phyloP scores from a whole-genome alignment of 2,329 filamentous ascomycete genomes.

The Raffaelea albimanens region DNA sequence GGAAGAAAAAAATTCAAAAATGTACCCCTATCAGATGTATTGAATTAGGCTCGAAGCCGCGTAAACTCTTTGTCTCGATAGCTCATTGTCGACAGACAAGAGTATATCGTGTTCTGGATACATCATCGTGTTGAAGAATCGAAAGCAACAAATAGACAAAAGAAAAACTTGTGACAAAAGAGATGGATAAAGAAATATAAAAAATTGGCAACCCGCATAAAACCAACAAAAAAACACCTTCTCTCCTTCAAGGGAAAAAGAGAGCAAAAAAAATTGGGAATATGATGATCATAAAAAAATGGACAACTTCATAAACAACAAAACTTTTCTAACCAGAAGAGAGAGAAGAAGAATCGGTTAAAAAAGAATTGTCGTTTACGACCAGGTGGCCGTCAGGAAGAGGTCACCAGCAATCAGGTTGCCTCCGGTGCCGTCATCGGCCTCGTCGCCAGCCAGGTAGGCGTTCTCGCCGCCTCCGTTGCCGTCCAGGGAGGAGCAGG shows the following conservation, averaged over 20 bases:
- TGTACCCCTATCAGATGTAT: conserved; percentile 2
- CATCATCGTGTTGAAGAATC: conserved; percentile 7
- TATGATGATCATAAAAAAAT: no score
- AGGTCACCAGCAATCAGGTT: conserved; percentile 20
- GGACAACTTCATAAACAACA: no score
- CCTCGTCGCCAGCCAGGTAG: conserved; percentile 24
- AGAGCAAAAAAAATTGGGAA: background rate
- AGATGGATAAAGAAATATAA: background rate
- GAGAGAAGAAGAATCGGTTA: background rate
- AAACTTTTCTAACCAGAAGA: background rate
- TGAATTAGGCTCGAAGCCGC: no score
- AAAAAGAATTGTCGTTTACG: background rate
- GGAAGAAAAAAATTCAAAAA: background rate
- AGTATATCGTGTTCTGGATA: background rate
- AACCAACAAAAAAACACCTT: background rate
- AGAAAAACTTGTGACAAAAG: background rate
- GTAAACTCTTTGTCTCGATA: no score
- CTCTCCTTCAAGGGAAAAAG: background rate
- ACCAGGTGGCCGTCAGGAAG: conserved; percentile 12
- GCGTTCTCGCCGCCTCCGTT: conserved; percentile 22
- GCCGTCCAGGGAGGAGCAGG: conserved; percentile 23
- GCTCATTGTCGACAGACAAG: no score
- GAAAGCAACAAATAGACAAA: background rate
- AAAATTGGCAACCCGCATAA: background rate
- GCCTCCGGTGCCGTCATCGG: conserved; percentile 23